Evolutionary conservation across 768 basidiomycete species (phyloP), one percentile per base, ranked within the genome.

Genomic region (Melanogaster broomeanus): DNA sequence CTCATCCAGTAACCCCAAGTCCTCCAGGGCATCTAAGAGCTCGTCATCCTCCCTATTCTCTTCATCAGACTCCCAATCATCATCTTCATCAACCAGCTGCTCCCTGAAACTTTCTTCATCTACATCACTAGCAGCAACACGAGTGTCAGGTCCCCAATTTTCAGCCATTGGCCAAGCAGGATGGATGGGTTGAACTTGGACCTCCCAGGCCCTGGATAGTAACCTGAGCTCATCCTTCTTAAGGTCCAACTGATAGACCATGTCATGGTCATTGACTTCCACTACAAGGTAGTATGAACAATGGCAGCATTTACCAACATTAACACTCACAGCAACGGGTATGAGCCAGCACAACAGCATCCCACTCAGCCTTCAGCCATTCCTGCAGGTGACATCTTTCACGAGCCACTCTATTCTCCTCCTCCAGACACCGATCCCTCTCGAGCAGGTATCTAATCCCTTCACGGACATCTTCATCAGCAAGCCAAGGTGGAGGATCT

Each of bases 401-500:
- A n/a, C n/a, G 11, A 9, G 28, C 31, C 10, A 53, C 15, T 13
- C 40, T 38, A 25, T n/a, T 19, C 9, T 56, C 31, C 21, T 53
- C 53, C 6, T 56, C 53, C 5, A 22, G 4, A 3, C 52, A 56
- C 30, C 45, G 15, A 39, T 31, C 53, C 9, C 43, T n/a, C 0
- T 39, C 33, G 15, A 54, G 48, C 13, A 45, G n/a, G 31, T 39
- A 28, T 25, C 49, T n/a, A 40, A 58, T 57, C 16, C 56, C 52
- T 30, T 34, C 33, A 21, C 38, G 42, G 16, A 55, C 45, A 38
- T 46, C 16, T 12, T 54, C 44, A 42, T 49, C 38, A 9, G 42
- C 19, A 39, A 53, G 45, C 27, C 43, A n/a, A n/a, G n/a, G n/a
- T n/a, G n/a, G n/a, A n/a, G n/a, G n/a, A n/a, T n/a, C n/a, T n/a